Percentiles rank a stretch among this genome's conserved stretches.
phyloP scores from a whole-genome alignment of 768 basidiomycete species.

The Cystofilobasidium macerans region DNA sequence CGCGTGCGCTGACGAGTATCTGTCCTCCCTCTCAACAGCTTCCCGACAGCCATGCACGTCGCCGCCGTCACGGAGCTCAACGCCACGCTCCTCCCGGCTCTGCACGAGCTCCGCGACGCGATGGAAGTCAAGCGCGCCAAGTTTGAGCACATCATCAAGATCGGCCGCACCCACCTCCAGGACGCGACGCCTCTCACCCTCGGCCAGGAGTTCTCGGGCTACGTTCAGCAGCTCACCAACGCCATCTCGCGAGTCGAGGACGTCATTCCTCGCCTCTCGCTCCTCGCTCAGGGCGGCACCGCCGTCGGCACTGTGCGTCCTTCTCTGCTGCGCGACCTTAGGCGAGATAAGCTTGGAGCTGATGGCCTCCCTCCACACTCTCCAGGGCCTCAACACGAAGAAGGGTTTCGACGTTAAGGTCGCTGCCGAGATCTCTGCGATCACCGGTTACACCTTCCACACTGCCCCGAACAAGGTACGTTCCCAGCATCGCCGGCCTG shows the following conservation, averaged over 20 bases:
- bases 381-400: slow-evolving; percentile 87
- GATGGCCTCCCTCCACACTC: background rate
- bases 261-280: slow-evolving; percentile 70
- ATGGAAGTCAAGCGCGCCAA: slow-evolving; percentile 67
- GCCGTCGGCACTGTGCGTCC: slow-evolving; percentile 85
- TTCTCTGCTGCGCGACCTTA: background rate
- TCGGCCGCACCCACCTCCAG: slow-evolving; percentile 92
- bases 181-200: slow-evolving; percentile 96
- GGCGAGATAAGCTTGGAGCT: background rate
- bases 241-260: slow-evolving; percentile 74
- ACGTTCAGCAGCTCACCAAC: slow-evolving; percentile 86
- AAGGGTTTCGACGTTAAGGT: slow-evolving; percentile 93
- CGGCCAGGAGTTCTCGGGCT: slow-evolving; percentile 97
- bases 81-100: slow-evolving; percentile 67
- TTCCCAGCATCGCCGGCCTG: background rate
- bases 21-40: slow-evolving; percentile 44
- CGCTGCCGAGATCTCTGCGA: slow-evolving; percentile 77
- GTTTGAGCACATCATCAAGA: slow-evolving; percentile 91
- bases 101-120: slow-evolving; percentile 70
- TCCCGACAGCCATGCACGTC: slow-evolving; percentile 98
- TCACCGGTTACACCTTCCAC: slow-evolving; percentile 81
- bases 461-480: slow-evolving; percentile 94
- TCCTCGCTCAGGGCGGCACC: slow-evolving; percentile 93
- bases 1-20: background rate
- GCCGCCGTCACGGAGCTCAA: slow-evolving; percentile 84